These are phyloP conservation scores for Geotrichum australiense DNA, from an alignment of 1,139 yeast genomes.

Conservation along the genomic window DNA sequence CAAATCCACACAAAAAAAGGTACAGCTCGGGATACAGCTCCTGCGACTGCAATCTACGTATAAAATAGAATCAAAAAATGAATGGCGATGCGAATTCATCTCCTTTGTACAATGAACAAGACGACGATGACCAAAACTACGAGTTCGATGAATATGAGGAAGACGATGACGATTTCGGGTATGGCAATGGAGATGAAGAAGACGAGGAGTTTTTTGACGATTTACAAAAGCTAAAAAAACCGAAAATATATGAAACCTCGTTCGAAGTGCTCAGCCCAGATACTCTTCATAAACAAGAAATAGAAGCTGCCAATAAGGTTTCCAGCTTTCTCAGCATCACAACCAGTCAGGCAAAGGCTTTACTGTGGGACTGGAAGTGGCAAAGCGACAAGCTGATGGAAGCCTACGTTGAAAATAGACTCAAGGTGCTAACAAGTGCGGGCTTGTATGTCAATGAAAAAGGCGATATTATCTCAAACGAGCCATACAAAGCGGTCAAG, in stretches of 20 bases:
- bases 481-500: constrained; percentile 25
- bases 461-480: constrained; percentile 16
- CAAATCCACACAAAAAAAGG: too few species aligned
- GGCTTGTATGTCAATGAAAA: constrained; percentile 38
- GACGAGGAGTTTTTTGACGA: constrained; percentile 16
- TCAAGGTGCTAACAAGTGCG: constrained; percentile 39
- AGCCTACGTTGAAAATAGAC: constrained; percentile 51
- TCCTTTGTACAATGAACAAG: constrained; percentile 4
- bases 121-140: constrained; percentile 12
- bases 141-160: constrained; percentile 16
- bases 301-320: constrained; percentile 28
- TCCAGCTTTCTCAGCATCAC: constrained; percentile 35
- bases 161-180: constrained; percentile 9
- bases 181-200: constrained; percentile 12
- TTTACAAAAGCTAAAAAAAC: constrained; percentile 8
- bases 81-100: constrained; percentile 8
- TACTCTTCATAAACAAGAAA: constrained; percentile 28
- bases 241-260: constrained; percentile 25
- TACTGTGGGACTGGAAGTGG: constrained; percentile 64
- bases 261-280: constrained; percentile 28
- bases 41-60: too few species aligned
- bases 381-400: constrained; percentile 67
- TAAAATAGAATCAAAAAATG: constrained; percentile 6
- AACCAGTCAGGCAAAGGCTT: constrained; percentile 41
- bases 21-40: too few species aligned